Evolutionary conservation across 768 basidiomycete species (phyloP).

Genomic region (Crepidotus variabilis): DNA sequence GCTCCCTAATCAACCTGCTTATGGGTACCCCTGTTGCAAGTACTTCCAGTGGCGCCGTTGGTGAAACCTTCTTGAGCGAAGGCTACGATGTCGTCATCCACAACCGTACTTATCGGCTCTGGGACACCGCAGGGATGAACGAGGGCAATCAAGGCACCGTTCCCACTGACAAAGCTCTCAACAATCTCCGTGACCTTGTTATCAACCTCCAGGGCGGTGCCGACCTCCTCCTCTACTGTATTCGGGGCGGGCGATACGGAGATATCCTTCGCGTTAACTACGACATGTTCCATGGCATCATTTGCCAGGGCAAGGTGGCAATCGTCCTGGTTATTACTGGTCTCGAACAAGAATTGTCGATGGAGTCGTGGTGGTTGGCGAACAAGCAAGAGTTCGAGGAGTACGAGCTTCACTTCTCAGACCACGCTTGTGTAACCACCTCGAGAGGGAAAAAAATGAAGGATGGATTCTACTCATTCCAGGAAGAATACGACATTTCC

Average conservation of each 20-base stretch:
- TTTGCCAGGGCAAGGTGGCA: slow-evolving; percentile 2
- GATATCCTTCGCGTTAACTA: slow-evolving; percentile 8
- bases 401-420: slow-evolving; percentile 4
- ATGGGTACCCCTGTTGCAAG: background rate
- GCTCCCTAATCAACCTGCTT: slow-evolving; percentile 7
- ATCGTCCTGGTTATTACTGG: slow-evolving; percentile 18
- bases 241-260: slow-evolving; percentile 1
- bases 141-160: slow-evolving; percentile 5
- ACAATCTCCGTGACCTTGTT: slow-evolving; percentile 1
- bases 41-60: slow-evolving; percentile 2
- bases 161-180: background rate
- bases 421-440: slow-evolving; percentile 10
- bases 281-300: slow-evolving; percentile 7
- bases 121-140: slow-evolving; percentile 8
- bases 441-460: slow-evolving; percentile 10
- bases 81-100: background rate
- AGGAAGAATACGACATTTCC: slow-evolving; percentile 15
- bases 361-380: slow-evolving; percentile 15
- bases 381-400: slow-evolving; percentile 7
- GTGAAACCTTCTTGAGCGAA: background rate
- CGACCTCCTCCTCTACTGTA: slow-evolving; percentile 6
- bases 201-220: background rate
- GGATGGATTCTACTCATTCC: slow-evolving; percentile 9
- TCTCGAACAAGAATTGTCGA: slow-evolving; percentile 7
- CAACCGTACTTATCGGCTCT: slow-evolving; percentile 1